Conservation (phyloP, 768 basidiomycete species). For the Tricholoma sp. region DNA sequence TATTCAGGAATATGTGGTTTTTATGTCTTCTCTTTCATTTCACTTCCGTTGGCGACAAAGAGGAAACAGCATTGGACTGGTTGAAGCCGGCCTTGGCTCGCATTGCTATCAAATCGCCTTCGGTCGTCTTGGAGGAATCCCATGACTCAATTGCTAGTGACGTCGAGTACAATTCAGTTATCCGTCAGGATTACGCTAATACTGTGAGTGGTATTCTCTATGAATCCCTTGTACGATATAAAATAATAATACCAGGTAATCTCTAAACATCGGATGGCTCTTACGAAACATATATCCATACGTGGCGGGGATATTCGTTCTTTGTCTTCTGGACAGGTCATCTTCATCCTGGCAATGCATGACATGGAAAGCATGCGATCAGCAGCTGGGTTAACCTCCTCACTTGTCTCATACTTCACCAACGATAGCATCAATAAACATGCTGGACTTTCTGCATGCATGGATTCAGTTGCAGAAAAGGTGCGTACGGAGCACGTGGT, state of each 20-base stretch:
- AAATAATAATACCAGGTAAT: slow-evolving; percentile 49
- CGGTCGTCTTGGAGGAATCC: slow-evolving; percentile 75
- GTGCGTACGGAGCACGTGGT: slow-evolving; percentile 29
- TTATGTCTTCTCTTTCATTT: slow-evolving; percentile 85
- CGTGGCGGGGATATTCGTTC: slow-evolving; percentile 65
- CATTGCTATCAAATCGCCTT: slow-evolving; percentile 84
- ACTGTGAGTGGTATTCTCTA: slow-evolving; percentile 41
- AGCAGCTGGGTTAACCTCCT: slow-evolving; percentile 71
- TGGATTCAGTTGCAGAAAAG: slow-evolving; percentile 86
- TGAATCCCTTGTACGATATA: background rate
- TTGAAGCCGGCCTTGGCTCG: slow-evolving; percentile 67
- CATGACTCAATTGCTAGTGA: slow-evolving; percentile 82
- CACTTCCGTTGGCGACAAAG: slow-evolving; percentile 48
- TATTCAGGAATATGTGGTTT: slow-evolving; percentile 96
- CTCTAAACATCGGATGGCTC: slow-evolving; percentile 54
- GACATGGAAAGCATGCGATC: slow-evolving; percentile 88
- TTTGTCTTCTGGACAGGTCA: slow-evolving; percentile 76
- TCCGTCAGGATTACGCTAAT: slow-evolving; percentile 79
- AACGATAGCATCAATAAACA: slow-evolving; percentile 82
- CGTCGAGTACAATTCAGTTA: slow-evolving; percentile 87
- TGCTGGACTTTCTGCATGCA: slow-evolving; percentile 59
- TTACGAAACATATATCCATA: slow-evolving; percentile 62
- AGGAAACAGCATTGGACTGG: slow-evolving; percentile 71
- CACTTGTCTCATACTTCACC: slow-evolving; percentile 80
- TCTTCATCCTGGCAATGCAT: slow-evolving; percentile 81